Conservation (phyloP, 495 filamentous ascomycete species). For the Aspergillus sclerotioniger region DNA sequence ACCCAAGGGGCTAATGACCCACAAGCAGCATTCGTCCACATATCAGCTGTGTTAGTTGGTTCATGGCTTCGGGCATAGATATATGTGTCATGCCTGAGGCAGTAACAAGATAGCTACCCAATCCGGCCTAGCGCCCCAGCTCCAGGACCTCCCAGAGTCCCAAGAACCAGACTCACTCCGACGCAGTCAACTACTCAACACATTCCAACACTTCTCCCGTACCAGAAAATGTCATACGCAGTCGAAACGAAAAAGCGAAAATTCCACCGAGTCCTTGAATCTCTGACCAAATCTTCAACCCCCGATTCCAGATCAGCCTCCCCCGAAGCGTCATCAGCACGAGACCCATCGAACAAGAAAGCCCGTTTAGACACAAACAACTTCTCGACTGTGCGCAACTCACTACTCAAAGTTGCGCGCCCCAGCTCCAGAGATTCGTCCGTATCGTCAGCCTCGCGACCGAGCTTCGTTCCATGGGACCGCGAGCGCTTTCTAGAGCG, state of each 20-base stretch:
- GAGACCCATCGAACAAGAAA: slow-evolving; percentile 39
- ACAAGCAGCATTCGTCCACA: no score
- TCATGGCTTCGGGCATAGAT: no score
- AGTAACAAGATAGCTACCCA: not conserved
- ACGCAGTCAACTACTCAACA: not conserved
- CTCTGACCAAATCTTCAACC: slow-evolving; percentile 45
- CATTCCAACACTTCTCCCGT: not conserved
- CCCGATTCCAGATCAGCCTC: slow-evolving; percentile 12
- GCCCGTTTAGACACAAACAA: slow-evolving; percentile 33
- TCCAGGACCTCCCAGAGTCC: not conserved
- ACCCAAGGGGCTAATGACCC: no score
- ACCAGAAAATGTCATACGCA: slow-evolving; percentile 48
- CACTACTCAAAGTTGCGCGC: slow-evolving; percentile 26
- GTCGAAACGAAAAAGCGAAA: slow-evolving; percentile 56
- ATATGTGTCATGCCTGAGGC: not conserved
- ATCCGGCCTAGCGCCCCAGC: not conserved
- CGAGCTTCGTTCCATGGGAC: slow-evolving; percentile 78
- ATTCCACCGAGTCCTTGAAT: slow-evolving; percentile 57
- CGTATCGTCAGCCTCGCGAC: slow-evolving; percentile 33
- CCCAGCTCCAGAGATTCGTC: slow-evolving; percentile 24
- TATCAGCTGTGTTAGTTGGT: no score
- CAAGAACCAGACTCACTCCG: not conserved
- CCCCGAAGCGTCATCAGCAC: slow-evolving; percentile 23
- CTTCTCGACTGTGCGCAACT: slow-evolving; percentile 25
- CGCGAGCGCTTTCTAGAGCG: slow-evolving; percentile 78